Base-by-base conservation (phyloP, 768 basidiomycete species). In the Tulasnella sp. region DNA sequence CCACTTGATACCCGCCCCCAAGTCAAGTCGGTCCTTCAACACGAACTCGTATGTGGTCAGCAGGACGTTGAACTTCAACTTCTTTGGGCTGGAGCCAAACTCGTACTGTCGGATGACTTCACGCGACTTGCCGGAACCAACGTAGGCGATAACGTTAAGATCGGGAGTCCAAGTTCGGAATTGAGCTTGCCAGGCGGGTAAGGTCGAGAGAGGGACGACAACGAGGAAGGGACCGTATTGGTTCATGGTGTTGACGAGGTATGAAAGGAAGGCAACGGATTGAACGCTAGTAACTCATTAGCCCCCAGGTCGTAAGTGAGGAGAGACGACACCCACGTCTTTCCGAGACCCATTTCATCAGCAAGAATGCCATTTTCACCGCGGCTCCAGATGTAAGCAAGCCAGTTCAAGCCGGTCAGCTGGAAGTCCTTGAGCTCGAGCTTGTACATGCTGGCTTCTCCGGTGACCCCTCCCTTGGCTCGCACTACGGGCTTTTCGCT, bases 331-430 rank as follows among this genome's bases (percentile, higher is more conserved):
- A 52, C 60, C 43, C 61, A 86, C 78, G 74, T 75, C 80, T 99
- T 99, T 53, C 96, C 96, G 23, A 99, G 84, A 68, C 96, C 96
- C 96, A 98, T 99, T 77, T 99, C 96, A 66, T 99, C 96, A 0
- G 96, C 96, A 34, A 99, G 73, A 59, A 99, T 96, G 17, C 96
- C 96, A 67, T 98, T 98, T 64, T 94, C 86, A 7, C 88, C 88
- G 63, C 89, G 82, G 62, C 79, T 82, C 96, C 96, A 98, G 14
- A 93, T 73, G 69, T 94, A 98, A 3, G 89, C 85, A n/a, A 99
- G 76, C 96, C 96, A 99, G 67, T 99, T 99, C 61, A 99, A 75
- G 21, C 96, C 96, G 2, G 91, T 96, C 37, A 98, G 75, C 73
- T 99, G 96, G 74, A 99, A 99, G 65, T 98, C 96, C 71, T 99